Evolutionary conservation across 768 basidiomycete species (phyloP), one percentile per base, ranked within the genome.

Genomic region (Panaeolus cyanescens): DNA sequence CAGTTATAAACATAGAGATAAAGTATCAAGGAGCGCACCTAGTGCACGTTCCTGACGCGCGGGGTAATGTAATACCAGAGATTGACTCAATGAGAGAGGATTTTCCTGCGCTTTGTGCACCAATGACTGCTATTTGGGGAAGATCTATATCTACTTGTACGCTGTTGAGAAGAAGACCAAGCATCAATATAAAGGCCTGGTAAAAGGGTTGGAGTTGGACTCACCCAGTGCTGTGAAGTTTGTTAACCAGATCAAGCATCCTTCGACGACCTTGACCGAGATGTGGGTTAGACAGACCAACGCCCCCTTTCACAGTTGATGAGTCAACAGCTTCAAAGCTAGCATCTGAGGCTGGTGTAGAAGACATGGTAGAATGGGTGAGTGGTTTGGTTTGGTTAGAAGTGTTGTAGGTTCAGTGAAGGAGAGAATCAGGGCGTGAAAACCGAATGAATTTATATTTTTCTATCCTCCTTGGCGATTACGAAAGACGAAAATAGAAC

Each of bases 21-120:
- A 53, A 33, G 58, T 55, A 33, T 1, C 22, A 45, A 7, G n/a
- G 13, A 0, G 30, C 63, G 37, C 61, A 87, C 91, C 91, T 80
- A 0, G 91, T 93, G 61, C 91, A 92, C 0, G 91, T 92, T 0
- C 91, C 91, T 10, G 85, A 77, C 0, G 87, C 87, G 12, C 90
- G 82, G 22, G 90, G 90, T 0, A 92, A 74, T 0, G 83, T 88
- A 17, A 92, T 84, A 0, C 90, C 88, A 0, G 89, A 90, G 34
- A 93, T 91, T 0, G 88, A 83, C 63, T 93, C 90, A 12, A 93
- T 92, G 2, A 92, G 78, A 0, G 91, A 92, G 0, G 89, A 90
- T 66, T 92, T 92, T 0, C 91, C 91, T 0, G 88, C 88, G 39
- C 86, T 89, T 64, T 92, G 91, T 1, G 79, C 82, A 0, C 91